Base-by-base conservation (phyloP, 1,284 basidiomycete genomes). In the Albatrellus sp. region DNA sequence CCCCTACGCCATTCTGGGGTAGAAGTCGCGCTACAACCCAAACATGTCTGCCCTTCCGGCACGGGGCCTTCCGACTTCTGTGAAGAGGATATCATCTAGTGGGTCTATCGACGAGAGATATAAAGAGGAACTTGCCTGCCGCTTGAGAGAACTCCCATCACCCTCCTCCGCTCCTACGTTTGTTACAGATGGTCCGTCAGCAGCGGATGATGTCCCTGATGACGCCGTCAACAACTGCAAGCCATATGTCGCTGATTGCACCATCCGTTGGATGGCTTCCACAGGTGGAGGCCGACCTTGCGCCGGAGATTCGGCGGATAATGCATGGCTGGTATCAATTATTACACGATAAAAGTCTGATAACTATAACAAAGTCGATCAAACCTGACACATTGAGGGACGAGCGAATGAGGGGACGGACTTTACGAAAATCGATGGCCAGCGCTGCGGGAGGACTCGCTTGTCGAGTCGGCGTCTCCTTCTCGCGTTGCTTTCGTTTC, bases 1-100 rank as follows among this genome's bases (percentile, higher is more conserved):
- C 84, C 84, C 52, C 84, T 63, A 46, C 84, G 68, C 84, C 85
- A 88, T 65, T 88, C 84, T 5, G 84, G 84, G 46, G 85, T 88
- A 45, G 83, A 79, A n/a, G 84, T 88, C 47, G 84, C 84, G 53
- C 66, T 71, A 61, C 84, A 88, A 28, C 82, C 85, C 29, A 84
- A 65, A 60, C 84, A 88, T 32, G 72, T 79, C 59, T 85, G 85
- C 16, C 72, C 72, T 48, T 80, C 77, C 47, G 63, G 60, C 47
- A 61, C 62, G 37, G 59, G 58, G 46, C 66, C 69, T 10, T 69
- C 64, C 34, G 58, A 58, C 57, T 72, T 70, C 67, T 75, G 54
- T 38, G 47, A 47, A 46, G 48, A 50, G 46, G 44, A 51, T 42
- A 45, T 51, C 17, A 54, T 45, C 34, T 30, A 6, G 41, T 35